Conservation (phyloP, 495 filamentous ascomycete species). For the Neurospora tetrasperma region DNA sequence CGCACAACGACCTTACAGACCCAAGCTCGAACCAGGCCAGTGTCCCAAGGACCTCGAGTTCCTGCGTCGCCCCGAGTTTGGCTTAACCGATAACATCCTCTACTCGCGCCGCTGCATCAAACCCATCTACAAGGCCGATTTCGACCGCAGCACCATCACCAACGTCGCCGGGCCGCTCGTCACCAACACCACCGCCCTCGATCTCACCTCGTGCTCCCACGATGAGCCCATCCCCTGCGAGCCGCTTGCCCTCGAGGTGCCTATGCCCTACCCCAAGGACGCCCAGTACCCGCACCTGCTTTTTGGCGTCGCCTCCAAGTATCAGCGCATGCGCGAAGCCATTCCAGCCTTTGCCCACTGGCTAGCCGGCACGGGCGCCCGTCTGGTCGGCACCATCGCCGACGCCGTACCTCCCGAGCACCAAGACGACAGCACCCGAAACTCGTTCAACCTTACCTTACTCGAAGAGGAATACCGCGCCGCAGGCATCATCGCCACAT, state of each 20-base stretch:
- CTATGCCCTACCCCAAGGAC: slow-evolving; percentile 18
- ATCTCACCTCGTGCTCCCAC: slow-evolving; percentile 21
- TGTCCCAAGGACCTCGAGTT: slow-evolving; percentile 14
- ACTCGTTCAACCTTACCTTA: slow-evolving; percentile 11
- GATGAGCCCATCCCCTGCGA: slow-evolving; percentile 16
- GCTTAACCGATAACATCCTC: slow-evolving; percentile 25
- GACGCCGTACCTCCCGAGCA: slow-evolving; percentile 25
- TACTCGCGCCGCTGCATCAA: slow-evolving; percentile 31
- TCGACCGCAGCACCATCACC: slow-evolving; percentile 20
- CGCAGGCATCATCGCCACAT: slow-evolving; percentile 44
- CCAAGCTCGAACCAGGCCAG: slow-evolving; percentile 2
- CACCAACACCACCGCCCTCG: slow-evolving; percentile 17
- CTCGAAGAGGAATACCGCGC: slow-evolving; percentile 20
- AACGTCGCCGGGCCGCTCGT: slow-evolving; percentile 26
- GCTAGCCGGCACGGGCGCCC: slow-evolving; percentile 45
- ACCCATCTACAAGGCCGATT: slow-evolving; percentile 12
- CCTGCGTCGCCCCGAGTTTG: slow-evolving; percentile 18
- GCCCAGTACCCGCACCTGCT: slow-evolving; percentile 25
- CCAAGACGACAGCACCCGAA: slow-evolving; percentile 10
- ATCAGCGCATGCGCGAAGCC: slow-evolving; percentile 45
- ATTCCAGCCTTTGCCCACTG: slow-evolving; percentile 50
- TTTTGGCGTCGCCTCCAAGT: slow-evolving; percentile 51
- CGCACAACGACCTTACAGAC: background rate
- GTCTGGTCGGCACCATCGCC: slow-evolving; percentile 44
- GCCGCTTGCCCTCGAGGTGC: slow-evolving; percentile 23